A percentile compares a stretch with the other conserved stretches of the same genome.
phyloP scores from a whole-genome alignment of 441 rosid species.

The Heliophila coronopifolia region DNA sequence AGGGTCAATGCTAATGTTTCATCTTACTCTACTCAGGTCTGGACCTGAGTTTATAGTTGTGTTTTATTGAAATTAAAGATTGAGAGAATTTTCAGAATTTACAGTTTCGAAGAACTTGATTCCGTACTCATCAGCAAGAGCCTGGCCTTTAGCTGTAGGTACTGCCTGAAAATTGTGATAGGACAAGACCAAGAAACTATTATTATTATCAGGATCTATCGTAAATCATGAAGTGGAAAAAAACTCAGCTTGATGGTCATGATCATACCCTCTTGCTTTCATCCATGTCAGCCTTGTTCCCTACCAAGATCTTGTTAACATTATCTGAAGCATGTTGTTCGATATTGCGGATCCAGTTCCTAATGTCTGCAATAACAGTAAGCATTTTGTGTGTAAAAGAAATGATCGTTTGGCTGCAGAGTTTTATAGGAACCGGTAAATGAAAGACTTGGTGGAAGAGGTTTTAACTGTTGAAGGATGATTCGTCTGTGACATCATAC shows the following conservation, averaged over 20 bases:
- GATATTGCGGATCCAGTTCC: slow-evolving; percentile 74
- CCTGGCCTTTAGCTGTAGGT: slow-evolving; percentile 82
- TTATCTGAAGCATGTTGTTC: slow-evolving; percentile 71
- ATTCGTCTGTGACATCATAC: slow-evolving; percentile 70
- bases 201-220: too few species aligned
- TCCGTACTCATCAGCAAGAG: slow-evolving; percentile 89
- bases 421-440: not conserved
- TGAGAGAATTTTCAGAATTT: too few species aligned
- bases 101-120: slow-evolving; percentile 87
- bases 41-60: too few species aligned
- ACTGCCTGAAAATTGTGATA: slow-evolving; percentile 71
- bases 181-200: too few species aligned
- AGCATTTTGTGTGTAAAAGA: too few species aligned
- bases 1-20: too few species aligned
- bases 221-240: too few species aligned
- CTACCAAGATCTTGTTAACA: slow-evolving; percentile 64
- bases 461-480: slow-evolving; percentile 62
- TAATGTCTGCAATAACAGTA: slow-evolving; percentile 40
- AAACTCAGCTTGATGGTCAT: too few species aligned
- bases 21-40: too few species aligned
- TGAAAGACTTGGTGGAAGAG: too few species aligned
- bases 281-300: slow-evolving; percentile 78
- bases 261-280: slow-evolving; percentile 81
- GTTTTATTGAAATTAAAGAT: too few species aligned
- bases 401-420: too few species aligned